These are phyloP conservation scores for Mycosphaerella sp. DNA, from an alignment of 2,329 filamentous ascomycete species.

Conservation along the genomic window DNA sequence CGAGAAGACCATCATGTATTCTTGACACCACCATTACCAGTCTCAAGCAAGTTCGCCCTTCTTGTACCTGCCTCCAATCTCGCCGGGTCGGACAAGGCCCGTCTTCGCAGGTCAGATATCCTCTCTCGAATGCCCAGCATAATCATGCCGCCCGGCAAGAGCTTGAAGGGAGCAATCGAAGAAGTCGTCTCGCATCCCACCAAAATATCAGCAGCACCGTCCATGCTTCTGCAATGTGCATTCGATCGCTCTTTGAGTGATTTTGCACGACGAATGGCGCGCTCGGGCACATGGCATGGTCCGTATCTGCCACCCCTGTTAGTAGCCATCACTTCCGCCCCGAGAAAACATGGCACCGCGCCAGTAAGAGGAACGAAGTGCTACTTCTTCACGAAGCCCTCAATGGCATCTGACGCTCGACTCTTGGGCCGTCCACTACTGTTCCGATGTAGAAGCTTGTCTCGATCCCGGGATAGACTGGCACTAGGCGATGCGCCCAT, in stretches of 20 bases:
- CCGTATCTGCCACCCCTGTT: not conserved
- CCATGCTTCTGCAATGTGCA: slow-evolving; percentile 11
- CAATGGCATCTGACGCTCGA: slow-evolving; percentile 26
- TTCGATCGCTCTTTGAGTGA: slow-evolving; percentile 7
- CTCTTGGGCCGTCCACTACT: slow-evolving; percentile 21
- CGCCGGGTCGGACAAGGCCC: slow-evolving; percentile 23
- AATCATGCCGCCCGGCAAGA: slow-evolving; percentile 9
- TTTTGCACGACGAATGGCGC: slow-evolving; percentile 11
- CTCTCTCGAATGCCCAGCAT: slow-evolving; percentile 22
- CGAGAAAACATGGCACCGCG: slow-evolving; percentile 5
- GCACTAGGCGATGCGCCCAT: slow-evolving; percentile 10
- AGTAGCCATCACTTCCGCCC: slow-evolving; percentile 3
- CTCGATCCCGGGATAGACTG: slow-evolving; percentile 14
- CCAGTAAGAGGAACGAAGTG: slow-evolving; percentile 15
- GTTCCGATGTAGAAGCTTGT: slow-evolving; percentile 26
- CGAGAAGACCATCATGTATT: not conserved
- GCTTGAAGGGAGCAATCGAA: slow-evolving; percentile 1
- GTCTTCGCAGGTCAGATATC: slow-evolving; percentile 19
- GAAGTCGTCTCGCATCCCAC: not conserved
- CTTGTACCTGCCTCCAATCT: slow-evolving; percentile 14
- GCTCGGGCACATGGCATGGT: not conserved
- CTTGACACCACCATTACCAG: not conserved
- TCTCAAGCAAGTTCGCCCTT: not conserved
- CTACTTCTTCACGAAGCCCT: slow-evolving; percentile 32
- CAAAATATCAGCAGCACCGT: slow-evolving; percentile 16